A percentile compares a stretch with the other conserved stretches of the same genome.
These are phyloP conservation scores for Phytophthora pisi DNA, from an alignment of 352 stramenopile genomes.

Conservation along the genomic window DNA sequence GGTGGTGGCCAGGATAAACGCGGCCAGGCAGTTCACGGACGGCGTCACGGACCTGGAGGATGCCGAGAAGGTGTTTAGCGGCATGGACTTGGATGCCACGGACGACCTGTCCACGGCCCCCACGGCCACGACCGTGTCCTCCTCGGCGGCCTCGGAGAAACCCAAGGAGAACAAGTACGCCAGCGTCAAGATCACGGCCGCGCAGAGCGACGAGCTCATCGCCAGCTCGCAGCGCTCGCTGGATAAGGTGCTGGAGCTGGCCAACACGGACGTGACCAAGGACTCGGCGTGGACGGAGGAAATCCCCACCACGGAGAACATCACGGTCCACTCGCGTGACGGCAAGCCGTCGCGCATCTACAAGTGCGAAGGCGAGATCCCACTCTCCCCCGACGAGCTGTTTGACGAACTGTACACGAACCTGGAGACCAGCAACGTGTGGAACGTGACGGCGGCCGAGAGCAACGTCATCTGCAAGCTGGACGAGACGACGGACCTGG, in stretches of 20 bases:
- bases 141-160: constrained; percentile 9
- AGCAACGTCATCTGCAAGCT: constrained; percentile 77
- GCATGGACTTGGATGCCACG: constrained; percentile 38
- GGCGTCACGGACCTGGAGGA: constrained; percentile 37
- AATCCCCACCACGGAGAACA: constrained; percentile 60
- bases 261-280: constrained; percentile 42
- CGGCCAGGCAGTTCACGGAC: constrained; percentile 24
- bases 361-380: constrained; percentile 75
- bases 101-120: constrained; percentile 19
- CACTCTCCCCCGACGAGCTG: constrained; percentile 74
- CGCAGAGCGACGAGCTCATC: constrained; percentile 58
- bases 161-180: constrained; percentile 40
- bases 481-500: constrained; percentile 72
- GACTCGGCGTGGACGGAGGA: constrained; percentile 71
- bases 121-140: constrained; percentile 1
- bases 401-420: constrained; percentile 82
- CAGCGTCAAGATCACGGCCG: constrained; percentile 47
- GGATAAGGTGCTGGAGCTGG: constrained; percentile 64
- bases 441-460: constrained; percentile 81
- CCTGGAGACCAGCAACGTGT: constrained; percentile 72
- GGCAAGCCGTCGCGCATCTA: constrained; percentile 76
- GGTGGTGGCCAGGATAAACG: constrained; percentile 41
- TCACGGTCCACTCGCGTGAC: constrained; percentile 71
- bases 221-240: constrained; percentile 48
- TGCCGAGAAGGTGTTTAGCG: constrained; percentile 45